These are phyloP conservation scores for Pythium grandisporangium DNA, from an alignment of 352 stramenopile species.

Conservation along the genomic window DNA sequence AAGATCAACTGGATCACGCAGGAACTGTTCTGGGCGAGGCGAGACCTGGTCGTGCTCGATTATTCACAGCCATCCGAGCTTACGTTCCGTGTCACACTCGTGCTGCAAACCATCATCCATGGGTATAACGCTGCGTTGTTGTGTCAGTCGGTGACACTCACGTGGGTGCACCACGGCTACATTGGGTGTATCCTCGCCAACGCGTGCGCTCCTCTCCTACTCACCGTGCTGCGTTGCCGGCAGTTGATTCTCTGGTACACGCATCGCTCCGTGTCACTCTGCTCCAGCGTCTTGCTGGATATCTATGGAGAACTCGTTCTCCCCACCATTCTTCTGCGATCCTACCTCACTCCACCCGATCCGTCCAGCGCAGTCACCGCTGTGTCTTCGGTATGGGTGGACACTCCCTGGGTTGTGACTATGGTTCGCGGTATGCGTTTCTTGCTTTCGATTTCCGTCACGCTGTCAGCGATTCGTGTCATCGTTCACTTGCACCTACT, in stretches of 20 bases:
- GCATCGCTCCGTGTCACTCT: conserved; percentile 9
- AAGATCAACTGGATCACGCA: conserved; percentile 9
- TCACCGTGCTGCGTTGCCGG: conserved; percentile 5
- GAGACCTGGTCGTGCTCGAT: conserved; percentile 10
- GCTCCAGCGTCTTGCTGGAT: conserved; percentile 8
- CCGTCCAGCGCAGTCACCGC: no score
- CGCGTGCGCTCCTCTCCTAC: conserved; percentile 5
- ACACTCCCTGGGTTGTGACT: conserved; percentile 6
- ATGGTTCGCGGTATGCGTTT: conserved; percentile 10
- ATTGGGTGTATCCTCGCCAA: conserved; percentile 4
- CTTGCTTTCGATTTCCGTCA: conserved; percentile 4
- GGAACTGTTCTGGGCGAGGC: conserved; percentile 11
- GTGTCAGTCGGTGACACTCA: conserved; percentile 1
- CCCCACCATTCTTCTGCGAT: conserved; percentile 1
- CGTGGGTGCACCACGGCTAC: conserved; percentile 6
- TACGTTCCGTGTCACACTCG: conserved; percentile 5
- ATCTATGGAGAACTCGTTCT: conserved; percentile 6
- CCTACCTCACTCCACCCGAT: no score
- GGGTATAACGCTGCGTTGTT: conserved; percentile 1
- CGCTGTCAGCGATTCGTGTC: no score
- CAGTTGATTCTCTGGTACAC: conserved; percentile 13
- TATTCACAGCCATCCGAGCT: conserved; percentile 5
- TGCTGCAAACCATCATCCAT: conserved; percentile 6
- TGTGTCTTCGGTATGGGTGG: no score
- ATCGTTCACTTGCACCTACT: conserved; percentile 9